Conservation (phyloP, 2,329 filamentous ascomycete species). For the Trichoderma sp. region DNA sequence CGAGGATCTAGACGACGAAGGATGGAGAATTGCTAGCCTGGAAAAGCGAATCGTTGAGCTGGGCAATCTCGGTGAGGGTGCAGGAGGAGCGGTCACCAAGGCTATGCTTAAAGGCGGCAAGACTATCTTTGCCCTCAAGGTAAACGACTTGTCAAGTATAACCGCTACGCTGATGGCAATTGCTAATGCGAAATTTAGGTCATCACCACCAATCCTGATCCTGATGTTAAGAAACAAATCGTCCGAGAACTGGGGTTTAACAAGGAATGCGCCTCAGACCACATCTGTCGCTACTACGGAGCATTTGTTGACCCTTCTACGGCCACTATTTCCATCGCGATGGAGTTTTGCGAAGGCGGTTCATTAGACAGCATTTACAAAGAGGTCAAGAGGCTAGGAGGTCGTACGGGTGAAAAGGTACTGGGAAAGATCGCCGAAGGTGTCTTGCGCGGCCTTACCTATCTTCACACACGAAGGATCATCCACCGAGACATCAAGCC, state of each 20-base stretch:
- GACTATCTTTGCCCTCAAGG: constrained; percentile 94
- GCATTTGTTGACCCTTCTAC: constrained; percentile 96
- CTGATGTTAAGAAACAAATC: constrained; percentile 98
- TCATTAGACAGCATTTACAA: constrained; percentile 96
- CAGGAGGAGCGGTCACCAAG: constrained; percentile 89
- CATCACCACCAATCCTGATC: constrained; percentile 96
- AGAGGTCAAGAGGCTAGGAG: constrained; percentile 92
- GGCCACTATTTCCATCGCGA: constrained; percentile 94
- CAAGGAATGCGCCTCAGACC: constrained; percentile 91
- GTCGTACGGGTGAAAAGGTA: constrained; percentile 94
- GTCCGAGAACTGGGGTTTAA: constrained; percentile 95
- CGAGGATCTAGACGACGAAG: constrained; percentile 90
- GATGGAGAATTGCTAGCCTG: constrained; percentile 88
- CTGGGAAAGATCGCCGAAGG: constrained; percentile 95
- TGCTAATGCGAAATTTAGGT: constrained; percentile 55
- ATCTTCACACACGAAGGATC: constrained; percentile 92
- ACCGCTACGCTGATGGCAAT: not conserved
- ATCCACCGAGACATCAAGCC: constrained; percentile 99
- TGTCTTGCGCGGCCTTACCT: constrained; percentile 88
- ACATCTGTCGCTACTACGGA: constrained; percentile 97
- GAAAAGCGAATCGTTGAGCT: constrained; percentile 85
- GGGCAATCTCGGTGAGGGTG: constrained; percentile 88
- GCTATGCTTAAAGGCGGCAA: constrained; percentile 88
- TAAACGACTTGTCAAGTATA: constrained; percentile 36
- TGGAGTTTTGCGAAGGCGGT: constrained; percentile 98